These are phyloP conservation scores for Aspergillus pseudoterreus DNA, from an alignment of 2,329 filamentous ascomycete genomes.

Conservation along the genomic window DNA sequence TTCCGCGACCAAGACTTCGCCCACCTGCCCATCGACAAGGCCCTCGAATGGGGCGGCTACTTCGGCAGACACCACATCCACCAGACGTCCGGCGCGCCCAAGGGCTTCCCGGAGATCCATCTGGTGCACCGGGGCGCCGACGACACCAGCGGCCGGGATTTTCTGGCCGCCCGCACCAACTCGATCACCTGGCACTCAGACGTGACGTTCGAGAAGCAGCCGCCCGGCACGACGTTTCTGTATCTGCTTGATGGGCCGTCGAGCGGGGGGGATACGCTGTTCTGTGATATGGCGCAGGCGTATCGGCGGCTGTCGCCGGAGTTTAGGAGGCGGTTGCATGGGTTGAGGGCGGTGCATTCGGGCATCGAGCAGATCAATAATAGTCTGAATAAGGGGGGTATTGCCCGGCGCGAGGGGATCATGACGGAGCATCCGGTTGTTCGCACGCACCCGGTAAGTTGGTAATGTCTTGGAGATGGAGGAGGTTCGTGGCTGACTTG, in stretches of 20 bases:
- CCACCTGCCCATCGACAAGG: constrained; percentile 65
- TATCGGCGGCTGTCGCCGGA: constrained; percentile 76
- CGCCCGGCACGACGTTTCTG: constrained; percentile 84
- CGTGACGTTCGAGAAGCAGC: constrained; percentile 82
- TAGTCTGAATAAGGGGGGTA: constrained; percentile 62
- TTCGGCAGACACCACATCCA: constrained; percentile 82
- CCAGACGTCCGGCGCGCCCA: constrained; percentile 71
- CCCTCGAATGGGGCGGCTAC: constrained; percentile 67
- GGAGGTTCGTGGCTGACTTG: not conserved
- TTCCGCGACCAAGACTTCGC: constrained; percentile 74
- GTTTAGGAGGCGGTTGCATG: constrained; percentile 76
- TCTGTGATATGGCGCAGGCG: constrained; percentile 73
- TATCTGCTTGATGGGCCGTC: constrained; percentile 80
- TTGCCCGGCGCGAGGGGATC: constrained; percentile 73
- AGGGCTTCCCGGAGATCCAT: constrained; percentile 70
- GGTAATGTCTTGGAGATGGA: not conserved
- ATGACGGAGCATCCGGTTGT: constrained; percentile 72
- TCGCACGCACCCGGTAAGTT: constrained; percentile 65
- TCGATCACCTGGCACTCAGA: constrained; percentile 88
- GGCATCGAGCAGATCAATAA: constrained; percentile 75
- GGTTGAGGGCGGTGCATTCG: constrained; percentile 75
- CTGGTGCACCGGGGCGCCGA: constrained; percentile 70
- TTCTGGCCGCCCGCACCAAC: constrained; percentile 68
- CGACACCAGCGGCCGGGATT: constrained; percentile 58
- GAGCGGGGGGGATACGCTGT: constrained; percentile 80